Evolutionary conservation across 1,139 yeast genomes (phyloP).

Genomic region (Saccharomyces hybrid): DNA sequence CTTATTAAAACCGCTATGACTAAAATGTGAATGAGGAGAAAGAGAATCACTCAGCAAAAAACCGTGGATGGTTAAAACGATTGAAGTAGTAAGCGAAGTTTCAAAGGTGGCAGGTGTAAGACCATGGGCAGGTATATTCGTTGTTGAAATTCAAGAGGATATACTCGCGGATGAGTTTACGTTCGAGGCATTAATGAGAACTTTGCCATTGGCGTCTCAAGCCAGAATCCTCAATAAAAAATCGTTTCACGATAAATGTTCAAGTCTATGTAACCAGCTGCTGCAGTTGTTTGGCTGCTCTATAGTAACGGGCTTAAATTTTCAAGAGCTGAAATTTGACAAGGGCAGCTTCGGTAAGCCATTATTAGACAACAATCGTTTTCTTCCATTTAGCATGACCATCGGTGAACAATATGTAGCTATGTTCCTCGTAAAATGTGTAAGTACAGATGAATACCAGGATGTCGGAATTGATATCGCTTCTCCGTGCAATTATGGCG

Average conservation of each 20-base stretch:
- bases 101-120: background rate
- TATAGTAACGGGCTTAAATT: conserved; percentile 7
- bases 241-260: conserved; percentile 21
- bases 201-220: conserved; percentile 36
- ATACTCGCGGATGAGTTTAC: conserved; percentile 17
- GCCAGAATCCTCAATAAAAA: conserved; percentile 32
- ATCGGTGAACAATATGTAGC: conserved; percentile 42
- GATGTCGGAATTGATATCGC: conserved; percentile 61
- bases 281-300: conserved; percentile 31
- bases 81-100: background rate
- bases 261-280: conserved; percentile 30
- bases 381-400: conserved; percentile 52
- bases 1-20: background rate
- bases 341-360: conserved; percentile 39
- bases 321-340: conserved; percentile 18
- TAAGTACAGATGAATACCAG: background rate
- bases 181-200: conserved; percentile 35
- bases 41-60: background rate
- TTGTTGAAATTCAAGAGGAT: background rate
- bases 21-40: background rate
- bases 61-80: background rate
- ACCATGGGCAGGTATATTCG: background rate
- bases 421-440: conserved; percentile 30
- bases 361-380: conserved; percentile 24
- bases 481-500: conserved; percentile 39